These are phyloP conservation scores for Aspergillus fischeri DNA, from an alignment of 2,329 filamentous ascomycete genomes.

Conservation along the genomic window DNA sequence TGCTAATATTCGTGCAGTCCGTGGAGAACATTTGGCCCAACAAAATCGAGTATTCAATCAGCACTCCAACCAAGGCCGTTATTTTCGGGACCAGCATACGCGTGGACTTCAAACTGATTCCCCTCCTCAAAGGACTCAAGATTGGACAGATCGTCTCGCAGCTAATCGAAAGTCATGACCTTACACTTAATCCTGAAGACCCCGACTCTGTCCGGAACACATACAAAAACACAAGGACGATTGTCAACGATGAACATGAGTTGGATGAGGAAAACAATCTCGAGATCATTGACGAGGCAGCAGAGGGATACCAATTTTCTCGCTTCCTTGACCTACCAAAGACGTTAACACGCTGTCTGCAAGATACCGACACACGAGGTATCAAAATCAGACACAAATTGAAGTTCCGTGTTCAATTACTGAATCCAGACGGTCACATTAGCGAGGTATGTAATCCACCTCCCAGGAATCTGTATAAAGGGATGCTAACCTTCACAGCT, in stretches of 20 bases:
- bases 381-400: constrained; percentile 93
- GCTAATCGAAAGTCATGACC: constrained; percentile 74
- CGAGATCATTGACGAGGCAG: constrained; percentile 52
- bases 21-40: constrained; percentile 98
- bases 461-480: background rate
- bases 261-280: constrained; percentile 62
- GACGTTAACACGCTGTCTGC: constrained; percentile 75
- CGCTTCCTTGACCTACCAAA: constrained; percentile 68
- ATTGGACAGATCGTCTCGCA: constrained; percentile 79
- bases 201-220: constrained; percentile 38
- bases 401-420: constrained; percentile 82
- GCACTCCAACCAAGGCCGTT: constrained; percentile 88
- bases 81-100: constrained; percentile 86
- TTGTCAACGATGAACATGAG: constrained; percentile 65
- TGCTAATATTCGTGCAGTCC: constrained; percentile 41
- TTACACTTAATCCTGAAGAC: constrained; percentile 50
- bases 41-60: constrained; percentile 93
- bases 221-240: constrained; percentile 61
- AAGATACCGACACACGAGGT: constrained; percentile 81
- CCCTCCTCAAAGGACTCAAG: constrained; percentile 80
- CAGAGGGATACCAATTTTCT: constrained; percentile 59
- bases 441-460: constrained; percentile 63
- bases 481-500: constrained; percentile 49
- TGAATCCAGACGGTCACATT: constrained; percentile 91
- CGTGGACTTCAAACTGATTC: constrained; percentile 81